Evolutionary conservation across 306 rosid genomes (phyloP).

Genomic region (Prinsepia uniflora): DNA sequence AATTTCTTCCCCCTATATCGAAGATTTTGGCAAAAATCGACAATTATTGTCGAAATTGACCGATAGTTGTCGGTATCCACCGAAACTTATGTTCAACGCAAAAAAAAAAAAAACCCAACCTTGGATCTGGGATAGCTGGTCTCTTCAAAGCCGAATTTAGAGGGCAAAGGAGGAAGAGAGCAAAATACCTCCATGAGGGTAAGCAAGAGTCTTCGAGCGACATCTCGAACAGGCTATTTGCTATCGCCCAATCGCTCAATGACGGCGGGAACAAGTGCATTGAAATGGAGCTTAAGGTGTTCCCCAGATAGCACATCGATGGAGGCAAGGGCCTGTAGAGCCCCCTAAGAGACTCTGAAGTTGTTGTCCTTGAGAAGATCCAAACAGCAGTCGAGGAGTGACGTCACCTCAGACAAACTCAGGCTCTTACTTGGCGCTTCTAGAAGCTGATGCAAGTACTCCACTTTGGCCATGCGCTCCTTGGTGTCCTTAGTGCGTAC

Average conservation of each 20-base stretch:
- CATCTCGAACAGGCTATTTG: conserved; percentile 95
- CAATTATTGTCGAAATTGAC: too few relatives aligned
- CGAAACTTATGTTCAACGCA: too few relatives aligned
- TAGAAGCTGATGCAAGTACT: conserved; percentile 78
- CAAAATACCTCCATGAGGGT: conserved; percentile 89
- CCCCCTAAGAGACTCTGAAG: conserved; percentile 91
- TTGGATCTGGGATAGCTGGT: too few relatives aligned
- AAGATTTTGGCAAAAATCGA: too few relatives aligned
- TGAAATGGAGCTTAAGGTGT: conserved; percentile 87
- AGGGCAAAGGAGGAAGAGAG: background rate
- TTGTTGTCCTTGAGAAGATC: conserved; percentile 96
- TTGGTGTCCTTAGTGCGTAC: conserved; percentile 96
- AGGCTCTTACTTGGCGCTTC: conserved; percentile 87
- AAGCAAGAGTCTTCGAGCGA: conserved; percentile 82
- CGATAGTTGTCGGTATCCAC: too few relatives aligned
- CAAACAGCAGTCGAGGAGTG: conserved; percentile 81
- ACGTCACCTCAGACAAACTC: conserved; percentile 65
- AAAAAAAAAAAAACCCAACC: too few relatives aligned
- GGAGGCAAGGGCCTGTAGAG: conserved; percentile 90
- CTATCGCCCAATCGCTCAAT: conserved; percentile 96
- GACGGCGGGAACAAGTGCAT: conserved; percentile 91
- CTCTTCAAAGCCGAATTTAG: background rate
- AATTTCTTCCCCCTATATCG: too few relatives aligned
- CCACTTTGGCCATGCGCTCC: conserved; percentile 98
- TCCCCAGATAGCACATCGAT: conserved; percentile 96